Evolutionary conservation across 2,329 filamentous ascomycete genomes (phyloP).

Genomic region (Pseudogymnoascus sp.): DNA sequence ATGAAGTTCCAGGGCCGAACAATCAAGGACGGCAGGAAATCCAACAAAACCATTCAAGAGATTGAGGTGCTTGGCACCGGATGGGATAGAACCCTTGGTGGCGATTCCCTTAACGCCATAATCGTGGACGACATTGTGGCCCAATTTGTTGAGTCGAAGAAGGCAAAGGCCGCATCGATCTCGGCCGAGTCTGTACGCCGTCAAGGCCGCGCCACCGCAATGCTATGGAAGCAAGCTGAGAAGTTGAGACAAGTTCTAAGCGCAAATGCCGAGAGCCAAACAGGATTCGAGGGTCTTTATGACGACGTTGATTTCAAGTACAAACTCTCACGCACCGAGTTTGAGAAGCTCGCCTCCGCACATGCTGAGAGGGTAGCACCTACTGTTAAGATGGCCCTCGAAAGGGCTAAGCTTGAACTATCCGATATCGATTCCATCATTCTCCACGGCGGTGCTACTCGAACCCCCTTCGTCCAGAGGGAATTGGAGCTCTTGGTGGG

Average conservation of each 20-base stretch:
- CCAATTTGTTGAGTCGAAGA: slow-evolving; percentile 64
- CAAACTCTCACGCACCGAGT: slow-evolving; percentile 70
- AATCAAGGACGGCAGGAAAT: slow-evolving; percentile 86
- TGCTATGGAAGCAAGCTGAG: slow-evolving; percentile 89
- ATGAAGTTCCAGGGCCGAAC: slow-evolving; percentile 80
- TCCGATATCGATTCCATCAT: slow-evolving; percentile 81
- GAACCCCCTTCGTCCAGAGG: slow-evolving; percentile 91
- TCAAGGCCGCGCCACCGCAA: slow-evolving; percentile 79
- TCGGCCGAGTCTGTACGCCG: slow-evolving; percentile 54
- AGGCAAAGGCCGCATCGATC: slow-evolving; percentile 56
- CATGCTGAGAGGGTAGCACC: slow-evolving; percentile 59
- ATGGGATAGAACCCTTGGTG: slow-evolving; percentile 85
- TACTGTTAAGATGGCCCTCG: slow-evolving; percentile 67
- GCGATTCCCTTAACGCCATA: slow-evolving; percentile 78
- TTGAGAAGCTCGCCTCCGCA: slow-evolving; percentile 66
- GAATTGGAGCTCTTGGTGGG: slow-evolving; percentile 70
- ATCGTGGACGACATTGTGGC: slow-evolving; percentile 83
- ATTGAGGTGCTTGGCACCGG: slow-evolving; percentile 79
- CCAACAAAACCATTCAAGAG: slow-evolving; percentile 95
- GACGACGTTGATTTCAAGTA: slow-evolving; percentile 92
- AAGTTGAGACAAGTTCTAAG: slow-evolving; percentile 81
- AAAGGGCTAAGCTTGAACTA: slow-evolving; percentile 62
- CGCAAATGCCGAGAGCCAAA: slow-evolving; percentile 74
- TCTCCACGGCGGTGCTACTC: slow-evolving; percentile 79
- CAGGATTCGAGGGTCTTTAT: slow-evolving; percentile 80